phyloP scores from a whole-genome alignment of 768 basidiomycete genomes.

The Amanita pseudoporphyria region DNA sequence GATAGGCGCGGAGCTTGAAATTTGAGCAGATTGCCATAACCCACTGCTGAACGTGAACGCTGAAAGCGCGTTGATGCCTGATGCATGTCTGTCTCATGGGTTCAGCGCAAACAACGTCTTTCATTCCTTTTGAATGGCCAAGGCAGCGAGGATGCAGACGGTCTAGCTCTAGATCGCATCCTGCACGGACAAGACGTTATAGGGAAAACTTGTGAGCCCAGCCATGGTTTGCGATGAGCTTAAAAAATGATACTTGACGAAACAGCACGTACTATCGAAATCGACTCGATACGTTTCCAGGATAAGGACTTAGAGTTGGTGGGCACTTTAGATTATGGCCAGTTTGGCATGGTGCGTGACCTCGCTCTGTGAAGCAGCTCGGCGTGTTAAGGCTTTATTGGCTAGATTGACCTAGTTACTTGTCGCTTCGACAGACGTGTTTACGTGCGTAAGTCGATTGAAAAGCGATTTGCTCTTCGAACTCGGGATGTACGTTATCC shows the following conservation, averaged over 20 bases:
- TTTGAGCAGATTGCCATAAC: too few relatives aligned
- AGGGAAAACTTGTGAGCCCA: constrained; percentile 53
- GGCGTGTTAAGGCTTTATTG: not conserved
- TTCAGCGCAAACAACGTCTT: constrained; percentile 60
- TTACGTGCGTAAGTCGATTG: constrained; percentile 81
- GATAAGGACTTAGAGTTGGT: constrained; percentile 59
- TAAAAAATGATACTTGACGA: not conserved
- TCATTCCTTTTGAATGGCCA: constrained; percentile 41
- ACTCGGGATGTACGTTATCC: constrained; percentile 55
- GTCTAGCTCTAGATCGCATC: constrained; percentile 58
- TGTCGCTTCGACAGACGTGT: constrained; percentile 61
- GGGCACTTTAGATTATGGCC: constrained; percentile 77
- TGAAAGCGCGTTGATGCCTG: constrained; percentile 2
- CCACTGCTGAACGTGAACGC: too few relatives aligned
- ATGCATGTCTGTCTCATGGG: constrained; percentile 66
- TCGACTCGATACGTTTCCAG: constrained; percentile 62
- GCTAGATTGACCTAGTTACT: constrained; percentile 76
- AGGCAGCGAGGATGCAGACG: constrained; percentile 57
- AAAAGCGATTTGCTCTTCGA: constrained; percentile 62
- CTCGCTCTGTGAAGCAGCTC: not conserved
- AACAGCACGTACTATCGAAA: constrained; percentile 58
- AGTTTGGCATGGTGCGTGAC: constrained; percentile 69
- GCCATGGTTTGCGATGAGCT: not conserved
- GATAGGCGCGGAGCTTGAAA: too few relatives aligned
- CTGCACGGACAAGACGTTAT: constrained; percentile 70